These are phyloP conservation scores for Acacia concinna DNA, from an alignment of 331 rosid species.

Conservation along the genomic window DNA sequence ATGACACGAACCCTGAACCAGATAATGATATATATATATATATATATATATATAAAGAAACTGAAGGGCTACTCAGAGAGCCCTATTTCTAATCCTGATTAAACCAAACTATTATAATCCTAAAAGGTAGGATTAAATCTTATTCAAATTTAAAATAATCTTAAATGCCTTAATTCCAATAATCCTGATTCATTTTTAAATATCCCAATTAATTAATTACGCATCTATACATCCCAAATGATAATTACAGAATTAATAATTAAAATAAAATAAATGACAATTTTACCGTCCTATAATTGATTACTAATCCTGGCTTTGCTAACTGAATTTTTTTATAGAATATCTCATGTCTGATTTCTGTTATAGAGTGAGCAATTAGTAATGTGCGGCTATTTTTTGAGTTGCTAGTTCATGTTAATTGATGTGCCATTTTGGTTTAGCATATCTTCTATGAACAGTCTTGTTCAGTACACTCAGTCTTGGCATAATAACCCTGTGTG, in stretches of 20 bases:
- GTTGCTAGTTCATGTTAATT: slow-evolving; percentile 12
- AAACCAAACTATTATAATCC: background rate
- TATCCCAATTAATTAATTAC: background rate
- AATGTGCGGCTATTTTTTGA: slow-evolving; percentile 8
- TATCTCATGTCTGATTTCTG: background rate
- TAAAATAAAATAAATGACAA: background rate
- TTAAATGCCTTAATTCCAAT: background rate
- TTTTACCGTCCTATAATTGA: background rate
- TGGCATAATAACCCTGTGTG: background rate
- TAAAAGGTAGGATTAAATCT: background rate
- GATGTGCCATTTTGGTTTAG: slow-evolving; percentile 15
- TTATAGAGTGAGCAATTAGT: background rate
- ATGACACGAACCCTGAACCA: too few species aligned
- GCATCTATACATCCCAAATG: background rate
- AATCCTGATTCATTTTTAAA: background rate
- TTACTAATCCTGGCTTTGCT: slow-evolving; percentile 9
- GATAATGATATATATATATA: too few species aligned
- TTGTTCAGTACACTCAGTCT: slow-evolving; percentile 16
- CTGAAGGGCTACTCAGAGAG: background rate
- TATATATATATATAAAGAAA: too few species aligned
- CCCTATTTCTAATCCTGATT: background rate
- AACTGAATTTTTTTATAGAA: slow-evolving; percentile 16
- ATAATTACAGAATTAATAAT: background rate
- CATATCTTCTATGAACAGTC: background rate
- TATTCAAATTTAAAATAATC: background rate